Evolutionary conservation across 352 stramenopile genomes (phyloP).

Genomic region (Elongisporangium senticosum): DNA sequence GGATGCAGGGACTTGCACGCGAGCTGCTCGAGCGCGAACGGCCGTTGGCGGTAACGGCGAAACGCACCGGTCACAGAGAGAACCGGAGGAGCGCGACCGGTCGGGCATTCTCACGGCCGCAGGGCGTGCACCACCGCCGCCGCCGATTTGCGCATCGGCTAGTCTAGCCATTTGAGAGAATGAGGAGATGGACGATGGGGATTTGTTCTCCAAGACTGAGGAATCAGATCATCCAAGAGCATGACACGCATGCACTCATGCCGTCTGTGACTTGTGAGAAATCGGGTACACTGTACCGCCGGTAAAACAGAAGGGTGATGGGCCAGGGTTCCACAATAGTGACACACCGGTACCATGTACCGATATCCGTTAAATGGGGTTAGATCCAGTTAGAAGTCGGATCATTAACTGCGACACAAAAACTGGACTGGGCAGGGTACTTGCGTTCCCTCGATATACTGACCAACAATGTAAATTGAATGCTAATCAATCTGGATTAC

Average conservation of each 20-base stretch:
- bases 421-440: not conserved
- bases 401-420: not conserved
- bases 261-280: not conserved
- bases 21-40: not conserved
- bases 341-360: not conserved
- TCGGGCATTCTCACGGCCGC: not conserved
- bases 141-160: not conserved
- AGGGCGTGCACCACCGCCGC: not conserved
- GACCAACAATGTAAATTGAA: not conserved
- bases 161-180: not conserved
- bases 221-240: not conserved
- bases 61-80: not conserved
- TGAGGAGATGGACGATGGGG: not conserved
- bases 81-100: not conserved
- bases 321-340: not conserved
- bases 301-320: not conserved
- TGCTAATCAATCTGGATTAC: not conserved
- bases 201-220: not conserved
- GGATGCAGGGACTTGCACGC: not conserved
- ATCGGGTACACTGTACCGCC: not conserved
- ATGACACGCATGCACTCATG: not conserved
- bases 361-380: not conserved
- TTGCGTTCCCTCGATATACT: not conserved
- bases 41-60: not conserved
- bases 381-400: not conserved